Base-by-base conservation (phyloP, 140 eudicot species). In the Oenanthe javanica region DNA sequence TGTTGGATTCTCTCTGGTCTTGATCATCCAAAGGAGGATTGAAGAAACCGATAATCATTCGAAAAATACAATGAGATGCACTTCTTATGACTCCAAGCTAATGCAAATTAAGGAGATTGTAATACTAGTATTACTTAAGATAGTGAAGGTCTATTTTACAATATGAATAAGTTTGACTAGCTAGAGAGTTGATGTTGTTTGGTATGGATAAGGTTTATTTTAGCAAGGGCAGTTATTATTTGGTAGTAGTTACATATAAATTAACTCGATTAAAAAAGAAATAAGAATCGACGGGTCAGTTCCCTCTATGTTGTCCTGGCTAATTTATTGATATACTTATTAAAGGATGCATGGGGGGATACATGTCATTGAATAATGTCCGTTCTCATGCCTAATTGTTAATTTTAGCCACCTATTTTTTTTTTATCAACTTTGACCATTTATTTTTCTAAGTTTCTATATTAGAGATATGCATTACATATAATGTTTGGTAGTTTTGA, bases 31-130 rank as follows among this genome's bases (percentile, higher is more conserved):
- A 6, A 71, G 1, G 0, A 15, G 49, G 47, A 42, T 42, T 2
- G 18, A 72, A 21, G 47, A 12, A 31, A 13, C 46, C 43, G 36
- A 61, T 61, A 1, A 61, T n/a, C 9, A 9, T 61, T 61, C 36
- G 36, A 61, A 0, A n/a, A 0, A 8, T 19, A 55, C 0, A 5
- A 1, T 46, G 0, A 4, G 9, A 75, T 75, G 25, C 45, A 75
- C 0, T 75, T 75, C 25, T 25, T 46, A 23, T 14, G 51, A 49
- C 79, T 75, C 79, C 79, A 75, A 75, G 45, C 63, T 49, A 75
- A 75, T 75, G 63, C n/a, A 18, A 31, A 49, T n/a, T n/a, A n/a
- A n/a, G 43, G 79, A 75, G 79, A 75, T n/a, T n/a, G n/a, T n/a
- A n/a, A n/a, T n/a, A n/a, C n/a, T 48, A 49, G 19, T 27, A 66